Conservation (phyloP, 2,329 filamentous ascomycete species). For the Penicillium sp. region DNA sequence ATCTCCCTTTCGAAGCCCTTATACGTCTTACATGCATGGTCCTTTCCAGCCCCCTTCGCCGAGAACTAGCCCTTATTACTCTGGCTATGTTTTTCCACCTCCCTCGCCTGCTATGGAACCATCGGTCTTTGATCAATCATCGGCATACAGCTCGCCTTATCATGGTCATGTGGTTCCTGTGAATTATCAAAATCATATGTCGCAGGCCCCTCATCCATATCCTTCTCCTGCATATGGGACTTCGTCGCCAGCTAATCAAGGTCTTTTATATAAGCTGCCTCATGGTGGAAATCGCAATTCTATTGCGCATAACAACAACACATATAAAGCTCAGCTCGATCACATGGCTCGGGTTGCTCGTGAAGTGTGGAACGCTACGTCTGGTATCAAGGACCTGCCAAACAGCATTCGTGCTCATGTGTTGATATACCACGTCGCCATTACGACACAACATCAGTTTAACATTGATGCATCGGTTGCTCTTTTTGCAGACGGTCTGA, state of each 20-base stretch:
- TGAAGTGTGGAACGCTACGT: slow-evolving; percentile 61
- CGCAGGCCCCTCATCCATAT: slow-evolving; percentile 17
- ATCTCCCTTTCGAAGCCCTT: slow-evolving; percentile 30
- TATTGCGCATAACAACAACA: background rate
- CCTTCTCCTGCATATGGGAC: slow-evolving; percentile 17
- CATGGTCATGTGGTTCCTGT: slow-evolving; percentile 20
- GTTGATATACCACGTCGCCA: slow-evolving; percentile 60
- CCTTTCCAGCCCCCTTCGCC: slow-evolving; percentile 30
- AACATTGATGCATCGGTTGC: slow-evolving; percentile 53
- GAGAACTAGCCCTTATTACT: slow-evolving; percentile 20
- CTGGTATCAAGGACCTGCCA: slow-evolving; percentile 58
- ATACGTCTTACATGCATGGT: slow-evolving; percentile 23
- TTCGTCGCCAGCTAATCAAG: slow-evolving; percentile 15
- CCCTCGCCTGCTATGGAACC: slow-evolving; percentile 20
- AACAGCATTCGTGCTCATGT: slow-evolving; percentile 60
- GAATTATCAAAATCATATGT: slow-evolving; percentile 18
- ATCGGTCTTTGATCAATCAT: slow-evolving; percentile 17
- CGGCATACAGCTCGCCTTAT: slow-evolving; percentile 22
- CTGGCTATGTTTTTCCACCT: slow-evolving; percentile 20
- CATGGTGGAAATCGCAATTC: background rate
- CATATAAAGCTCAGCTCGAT: slow-evolving; percentile 48
- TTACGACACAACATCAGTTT: slow-evolving; percentile 57
- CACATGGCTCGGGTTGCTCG: slow-evolving; percentile 54
- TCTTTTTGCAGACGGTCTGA: slow-evolving; percentile 58
- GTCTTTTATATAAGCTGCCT: slow-evolving; percentile 2